Percentiles rank a stretch among this genome's conserved stretches.
Conservation (phyloP, 1,284 basidiomycete species). For the Mycosarcoma mackinlayi region DNA sequence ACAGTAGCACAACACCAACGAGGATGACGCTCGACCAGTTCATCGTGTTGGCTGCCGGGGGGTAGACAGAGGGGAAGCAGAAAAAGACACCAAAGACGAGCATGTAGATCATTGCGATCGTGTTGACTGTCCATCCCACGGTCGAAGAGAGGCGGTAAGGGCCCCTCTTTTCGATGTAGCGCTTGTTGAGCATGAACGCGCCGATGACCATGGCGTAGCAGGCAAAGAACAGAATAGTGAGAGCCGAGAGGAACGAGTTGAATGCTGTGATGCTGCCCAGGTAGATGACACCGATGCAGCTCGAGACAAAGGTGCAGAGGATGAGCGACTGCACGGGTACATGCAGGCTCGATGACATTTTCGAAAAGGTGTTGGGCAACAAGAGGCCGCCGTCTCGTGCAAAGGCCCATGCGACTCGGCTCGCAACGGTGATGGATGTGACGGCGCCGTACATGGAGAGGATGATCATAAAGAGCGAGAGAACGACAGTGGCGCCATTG, state of each 20-base stretch:
- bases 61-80: constrained; percentile 36
- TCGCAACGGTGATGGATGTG: constrained; percentile 29
- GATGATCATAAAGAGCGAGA: constrained; percentile 34
- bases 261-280: constrained; percentile 37
- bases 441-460: constrained; percentile 36
- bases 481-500: constrained; percentile 34
- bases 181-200: constrained; percentile 29
- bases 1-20: constrained; percentile 21
- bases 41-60: constrained; percentile 20
- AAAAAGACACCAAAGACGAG: constrained; percentile 32
- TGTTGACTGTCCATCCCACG: constrained; percentile 22
- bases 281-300: constrained; percentile 38
- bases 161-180: constrained; percentile 25
- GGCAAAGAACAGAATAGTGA: constrained; percentile 37
- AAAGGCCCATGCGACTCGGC: constrained; percentile 35
- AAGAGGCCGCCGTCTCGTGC: constrained; percentile 34
- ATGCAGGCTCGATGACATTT: constrained; percentile 24
- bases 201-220: constrained; percentile 37
- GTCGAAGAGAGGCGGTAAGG: constrained; percentile 22
- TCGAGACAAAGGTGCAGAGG: constrained; percentile 28
- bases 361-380: constrained; percentile 16
- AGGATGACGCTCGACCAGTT: constrained; percentile 42
- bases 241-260: constrained; percentile 38
- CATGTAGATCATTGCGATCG: constrained; percentile 32
- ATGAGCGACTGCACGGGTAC: constrained; percentile 30